Percentiles rank a stretch among this genome's conserved stretches.
These are phyloP conservation scores for Dendrocalamus sinicus DNA, from an alignment of 176 grass and related monocot genomes.

Conservation along the genomic window DNA sequence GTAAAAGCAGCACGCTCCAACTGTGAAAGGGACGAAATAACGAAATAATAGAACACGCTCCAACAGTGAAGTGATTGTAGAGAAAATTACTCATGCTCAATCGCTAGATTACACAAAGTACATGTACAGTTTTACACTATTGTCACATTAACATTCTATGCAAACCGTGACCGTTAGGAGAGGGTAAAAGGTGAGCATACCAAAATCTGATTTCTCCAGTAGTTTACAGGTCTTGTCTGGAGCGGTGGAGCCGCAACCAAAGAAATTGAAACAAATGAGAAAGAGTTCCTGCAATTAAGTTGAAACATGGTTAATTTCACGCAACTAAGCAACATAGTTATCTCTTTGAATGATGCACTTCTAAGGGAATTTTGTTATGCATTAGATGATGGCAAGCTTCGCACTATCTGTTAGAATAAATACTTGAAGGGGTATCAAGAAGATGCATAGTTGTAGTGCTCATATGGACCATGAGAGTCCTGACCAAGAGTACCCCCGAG, in stretches of 20 bases:
- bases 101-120: constrained; percentile 44
- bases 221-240: constrained; percentile 55
- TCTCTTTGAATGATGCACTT: constrained; percentile 11
- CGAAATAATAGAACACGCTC: constrained; percentile 25
- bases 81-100: constrained; percentile 47
- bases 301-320: constrained; percentile 14
- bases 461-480: background rate
- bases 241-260: constrained; percentile 47
- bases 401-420: background rate
- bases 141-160: constrained; percentile 51
- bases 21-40: constrained; percentile 20
- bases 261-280: constrained; percentile 38
- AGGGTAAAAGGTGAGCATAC: constrained; percentile 42
- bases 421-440: background rate
- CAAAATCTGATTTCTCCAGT: constrained; percentile 61
- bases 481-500: background rate
- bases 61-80: constrained; percentile 19
- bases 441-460: background rate
- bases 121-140: constrained; percentile 59
- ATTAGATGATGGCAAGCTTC: background rate
- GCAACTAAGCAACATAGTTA: background rate
- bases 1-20: constrained; percentile 32
- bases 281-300: constrained; percentile 41
- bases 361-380: constrained; percentile 15
- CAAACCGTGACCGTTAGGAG: constrained; percentile 20